Evolutionary conservation across 2,329 filamentous ascomycete genomes (phyloP), one percentile per base, ranked within the genome.

Genomic region (Beauveria australis): DNA sequence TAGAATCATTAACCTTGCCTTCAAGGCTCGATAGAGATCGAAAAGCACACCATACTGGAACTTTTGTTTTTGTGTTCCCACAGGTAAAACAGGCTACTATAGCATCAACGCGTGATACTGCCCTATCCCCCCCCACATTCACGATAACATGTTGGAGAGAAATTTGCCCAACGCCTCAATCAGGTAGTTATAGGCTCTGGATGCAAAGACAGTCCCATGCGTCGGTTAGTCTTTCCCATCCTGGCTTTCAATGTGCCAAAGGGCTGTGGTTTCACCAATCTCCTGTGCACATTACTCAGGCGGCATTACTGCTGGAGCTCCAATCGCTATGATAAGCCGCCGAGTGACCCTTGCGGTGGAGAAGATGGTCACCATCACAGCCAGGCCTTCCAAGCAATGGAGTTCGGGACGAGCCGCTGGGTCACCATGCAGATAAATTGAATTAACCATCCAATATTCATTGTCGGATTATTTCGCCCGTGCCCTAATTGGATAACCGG

Each of bases 381-480:
- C 30, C 44, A 43, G 37, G 37, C 43, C 28, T 19, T 30, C 12
- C 44, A 33, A 51, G 28, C 33, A 37, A 37, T 41, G 30, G 46
- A 47, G 33, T 28, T 51, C 55, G 55, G 55, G 44, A 58, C 55
- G 55, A 58, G 55, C 55, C 55, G 55, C 55, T 49, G 30, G 30
- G 30, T 49, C 30, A 16, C 16, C 9, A 12, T 16, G 51, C 28
- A 41, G 18, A 12, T 18, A 33, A 46, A 18, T 49, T 19, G 19
- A 22, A 40, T 5, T 1, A 44, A 46, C 7, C 33, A 28, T 33
- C 40, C 41, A 55, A 46, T 46, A 44, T 33, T 44, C n/a, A 22
- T 46, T 43, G 43, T 16, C 16, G 24, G 24, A 55, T 55, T 55
- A 55, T 33, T 47, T 53, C 14, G 19, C 51, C 6, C 7, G 51